These are phyloP conservation scores for Pleurostoma richardsiae DNA, from an alignment of 2,329 filamentous ascomycete species.

Conservation along the genomic window DNA sequence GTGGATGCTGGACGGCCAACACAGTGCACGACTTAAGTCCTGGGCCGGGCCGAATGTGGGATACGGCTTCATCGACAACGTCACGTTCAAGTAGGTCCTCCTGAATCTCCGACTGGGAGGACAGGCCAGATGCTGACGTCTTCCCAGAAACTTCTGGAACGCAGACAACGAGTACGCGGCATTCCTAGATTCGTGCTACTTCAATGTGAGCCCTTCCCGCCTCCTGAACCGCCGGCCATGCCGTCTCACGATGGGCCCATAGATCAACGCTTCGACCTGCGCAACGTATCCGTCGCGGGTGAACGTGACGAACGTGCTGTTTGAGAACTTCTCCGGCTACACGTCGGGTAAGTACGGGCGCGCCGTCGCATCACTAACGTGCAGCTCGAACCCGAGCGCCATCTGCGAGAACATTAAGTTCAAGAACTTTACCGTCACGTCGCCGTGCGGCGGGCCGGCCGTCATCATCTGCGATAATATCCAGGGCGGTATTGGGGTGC, in stretches of 20 bases:
- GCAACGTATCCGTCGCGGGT: constrained; percentile 48
- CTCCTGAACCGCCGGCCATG: neutral
- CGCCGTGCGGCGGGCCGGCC: constrained; percentile 35
- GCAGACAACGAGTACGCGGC: constrained; percentile 53
- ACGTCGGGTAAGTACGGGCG: constrained; percentile 51
- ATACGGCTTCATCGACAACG: constrained; percentile 56
- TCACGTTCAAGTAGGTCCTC: constrained; percentile 43
- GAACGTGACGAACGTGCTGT: constrained; percentile 53
- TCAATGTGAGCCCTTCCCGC: constrained; percentile 37
- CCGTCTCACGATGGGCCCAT: neutral
- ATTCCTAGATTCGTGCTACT: constrained; percentile 59
- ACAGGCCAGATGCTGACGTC: too few species aligned
- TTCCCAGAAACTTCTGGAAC: constrained; percentile 42
- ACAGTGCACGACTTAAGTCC: constrained; percentile 54
- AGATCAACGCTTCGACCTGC: constrained; percentile 40
- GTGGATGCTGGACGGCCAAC: constrained; percentile 44
- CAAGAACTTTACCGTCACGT: constrained; percentile 48
- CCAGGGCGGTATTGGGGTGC: constrained; percentile 25
- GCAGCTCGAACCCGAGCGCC: constrained; percentile 44
- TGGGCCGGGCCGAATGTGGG: constrained; percentile 55
- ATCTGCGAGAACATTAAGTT: constrained; percentile 52
- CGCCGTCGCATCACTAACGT: constrained; percentile 49
- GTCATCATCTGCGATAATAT: constrained; percentile 47
- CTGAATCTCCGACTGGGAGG: too few species aligned
- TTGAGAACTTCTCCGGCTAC: constrained; percentile 53